phyloP scores from a whole-genome alignment of 768 basidiomycete species.

The Mycena galopus region DNA sequence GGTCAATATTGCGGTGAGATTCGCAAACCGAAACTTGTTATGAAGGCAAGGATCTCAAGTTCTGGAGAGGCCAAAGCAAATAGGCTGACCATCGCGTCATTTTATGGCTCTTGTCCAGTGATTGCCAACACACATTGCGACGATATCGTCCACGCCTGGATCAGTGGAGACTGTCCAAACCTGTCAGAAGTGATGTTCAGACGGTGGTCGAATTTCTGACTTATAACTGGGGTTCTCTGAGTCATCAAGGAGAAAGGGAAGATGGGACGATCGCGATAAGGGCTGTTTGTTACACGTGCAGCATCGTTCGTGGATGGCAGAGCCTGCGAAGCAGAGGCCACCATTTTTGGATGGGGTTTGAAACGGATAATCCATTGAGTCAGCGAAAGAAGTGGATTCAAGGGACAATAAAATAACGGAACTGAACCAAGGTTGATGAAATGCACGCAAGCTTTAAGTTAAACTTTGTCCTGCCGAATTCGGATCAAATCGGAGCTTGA shows the following conservation, averaged over 20 bases:
- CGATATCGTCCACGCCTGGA: constrained; percentile 85
- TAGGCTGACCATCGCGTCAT: constrained; percentile 58
- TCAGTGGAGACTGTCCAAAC: constrained; percentile 82
- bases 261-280: neutral
- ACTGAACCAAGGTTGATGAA: neutral
- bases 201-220: constrained; percentile 53
- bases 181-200: neutral
- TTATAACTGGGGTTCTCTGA: constrained; percentile 71
- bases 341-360: no score
- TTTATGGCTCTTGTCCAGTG: neutral
- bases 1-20: neutral
- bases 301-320: neutral
- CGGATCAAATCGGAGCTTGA: no score
- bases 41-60: constrained; percentile 81
- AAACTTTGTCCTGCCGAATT: neutral
- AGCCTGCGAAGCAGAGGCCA: no score
- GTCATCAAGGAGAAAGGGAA: neutral
- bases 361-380: no score
- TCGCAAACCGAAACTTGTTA: constrained; percentile 76
- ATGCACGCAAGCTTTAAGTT: no score
- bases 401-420: neutral
- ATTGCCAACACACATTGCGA: constrained; percentile 73
- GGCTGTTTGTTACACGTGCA: neutral
- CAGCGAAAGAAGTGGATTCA: neutral
- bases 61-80: constrained; percentile 88